Evolutionary conservation across 805 yeast species (phyloP).

Genomic region (Dipodascopsis uninucleata): DNA sequence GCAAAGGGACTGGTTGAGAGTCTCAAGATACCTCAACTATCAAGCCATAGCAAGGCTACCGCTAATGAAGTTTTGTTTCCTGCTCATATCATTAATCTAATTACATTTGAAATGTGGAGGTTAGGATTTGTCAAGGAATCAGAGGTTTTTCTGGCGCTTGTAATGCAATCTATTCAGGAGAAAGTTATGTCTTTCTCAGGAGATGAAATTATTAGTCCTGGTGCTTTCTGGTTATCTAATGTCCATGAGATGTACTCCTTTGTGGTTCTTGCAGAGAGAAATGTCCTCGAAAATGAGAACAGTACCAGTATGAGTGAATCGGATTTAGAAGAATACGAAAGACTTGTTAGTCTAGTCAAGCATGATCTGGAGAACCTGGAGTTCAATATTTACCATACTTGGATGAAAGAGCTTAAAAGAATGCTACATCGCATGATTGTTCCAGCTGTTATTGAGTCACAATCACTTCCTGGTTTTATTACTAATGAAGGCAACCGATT

Average conservation of each 20-base stretch:
- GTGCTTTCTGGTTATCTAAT: constrained; percentile 96
- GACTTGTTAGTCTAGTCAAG: constrained; percentile 83
- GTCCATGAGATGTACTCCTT: constrained; percentile 93
- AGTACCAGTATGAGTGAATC: constrained; percentile 81
- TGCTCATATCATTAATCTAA: constrained; percentile 86
- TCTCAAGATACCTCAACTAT: constrained; percentile 78
- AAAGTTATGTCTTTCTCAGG: constrained; percentile 77
- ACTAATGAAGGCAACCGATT: constrained; percentile 81
- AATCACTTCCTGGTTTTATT: constrained; percentile 92
- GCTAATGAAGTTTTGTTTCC: constrained; percentile 94
- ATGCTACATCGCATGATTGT: constrained; percentile 86
- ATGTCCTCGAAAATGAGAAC: constrained; percentile 81
- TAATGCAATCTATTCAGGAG: constrained; percentile 78
- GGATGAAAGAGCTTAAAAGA: constrained; percentile 94
- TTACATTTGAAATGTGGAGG: constrained; percentile 97
- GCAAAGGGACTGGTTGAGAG: constrained; percentile 82
- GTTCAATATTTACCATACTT: constrained; percentile 89
- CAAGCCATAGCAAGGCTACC: constrained; percentile 76
- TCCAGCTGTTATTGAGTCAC: constrained; percentile 92
- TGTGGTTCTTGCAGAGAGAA: constrained; percentile 87
- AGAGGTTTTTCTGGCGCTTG: constrained; percentile 86
- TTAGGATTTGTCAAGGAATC: constrained; percentile 88
- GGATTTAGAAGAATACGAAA: constrained; percentile 85
- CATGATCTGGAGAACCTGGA: constrained; percentile 92
- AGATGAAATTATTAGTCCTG: constrained; percentile 82